Evolutionary conservation across 495 filamentous ascomycete species (phyloP), one percentile per base, ranked within the genome.

Genomic region (Aspergillus kassunensis): DNA sequence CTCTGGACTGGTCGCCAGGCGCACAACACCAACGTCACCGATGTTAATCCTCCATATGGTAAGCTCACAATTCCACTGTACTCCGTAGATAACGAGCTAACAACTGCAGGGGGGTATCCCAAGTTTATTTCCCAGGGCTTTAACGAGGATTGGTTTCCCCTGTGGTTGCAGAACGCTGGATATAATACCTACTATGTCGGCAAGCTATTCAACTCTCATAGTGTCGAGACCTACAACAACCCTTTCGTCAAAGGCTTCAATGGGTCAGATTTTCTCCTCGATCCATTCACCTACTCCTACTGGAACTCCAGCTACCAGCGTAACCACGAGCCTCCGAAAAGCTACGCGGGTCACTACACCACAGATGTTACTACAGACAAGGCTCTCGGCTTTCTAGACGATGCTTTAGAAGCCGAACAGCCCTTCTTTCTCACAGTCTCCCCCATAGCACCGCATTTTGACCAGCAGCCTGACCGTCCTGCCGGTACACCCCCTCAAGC

Each of bases 1-100:
- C 58, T 87, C 4, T 81, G 72, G 81, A 87, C 84, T 0, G 86
- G 86, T 13, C 79, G 80, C 55, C 73, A 78, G 30, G 82, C 84
- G 1, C 86, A 89, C 62, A 89, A 89, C 58, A 88, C 85, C 15
- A 89, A 89, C 53, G 84, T 89, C 6, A 89, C 86, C 1, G 82
- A 87, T 49, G 81, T 89, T 7, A 68, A 58, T 20, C 82, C 84
- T 0, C 85, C 83, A 10, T 76, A 81, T 52, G 82, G 82, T 80
- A 65, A n/a, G 13, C 7, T 9, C 25, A 9, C 2, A 8, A 2
- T 15, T 24, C 35, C 13, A 25, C 21, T 33, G 15, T 21, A n/a
- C 8, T n/a, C n/a, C n/a, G n/a, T n/a, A n/a, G 12, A 23, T 7
- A 29, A 29, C 7, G 9, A 12, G 23, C 44, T 57, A 49, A 55